Conservation (phyloP, 2,329 filamentous ascomycete species). For the Capronia coronata region DNA sequence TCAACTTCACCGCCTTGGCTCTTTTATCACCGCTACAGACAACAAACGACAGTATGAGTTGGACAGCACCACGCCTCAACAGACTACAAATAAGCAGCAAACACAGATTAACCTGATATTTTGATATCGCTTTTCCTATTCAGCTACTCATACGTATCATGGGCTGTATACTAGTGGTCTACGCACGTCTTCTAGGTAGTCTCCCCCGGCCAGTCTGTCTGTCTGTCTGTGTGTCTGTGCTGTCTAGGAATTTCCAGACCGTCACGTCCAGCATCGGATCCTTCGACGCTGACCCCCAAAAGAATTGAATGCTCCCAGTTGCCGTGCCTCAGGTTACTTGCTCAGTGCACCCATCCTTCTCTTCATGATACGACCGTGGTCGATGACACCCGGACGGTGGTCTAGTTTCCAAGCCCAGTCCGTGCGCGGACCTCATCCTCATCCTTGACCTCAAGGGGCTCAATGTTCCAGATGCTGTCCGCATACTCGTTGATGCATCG, state of each 20-base stretch:
- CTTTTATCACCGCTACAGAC: too few relatives aligned
- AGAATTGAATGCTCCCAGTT: too few relatives aligned
- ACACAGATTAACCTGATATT: too few relatives aligned
- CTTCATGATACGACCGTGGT: background rate
- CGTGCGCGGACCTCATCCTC: constrained; percentile 25
- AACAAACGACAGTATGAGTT: too few relatives aligned
- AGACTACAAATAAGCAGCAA: too few relatives aligned
- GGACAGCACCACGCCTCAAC: too few relatives aligned
- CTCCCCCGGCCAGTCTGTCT: background rate
- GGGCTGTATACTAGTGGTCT: background rate
- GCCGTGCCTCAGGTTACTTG: too few relatives aligned
- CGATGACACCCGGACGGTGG: background rate
- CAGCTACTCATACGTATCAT: background rate
- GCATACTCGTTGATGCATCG: constrained; percentile 96
- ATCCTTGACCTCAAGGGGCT: constrained; percentile 58
- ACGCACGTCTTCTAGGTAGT: background rate
- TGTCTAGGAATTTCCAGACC: background rate
- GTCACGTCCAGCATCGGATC: too few relatives aligned
- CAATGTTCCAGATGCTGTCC: constrained; percentile 93
- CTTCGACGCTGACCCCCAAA: too few relatives aligned
- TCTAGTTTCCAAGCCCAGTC: constrained; percentile 25
- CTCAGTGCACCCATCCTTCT: background rate
- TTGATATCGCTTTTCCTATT: too few relatives aligned
- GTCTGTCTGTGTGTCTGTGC: background rate
- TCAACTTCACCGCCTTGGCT: too few relatives aligned